Evolutionary conservation across 352 stramenopile species (phyloP), one percentile per base, ranked within the genome.

Genomic region (Globisporangium emineosum): DNA sequence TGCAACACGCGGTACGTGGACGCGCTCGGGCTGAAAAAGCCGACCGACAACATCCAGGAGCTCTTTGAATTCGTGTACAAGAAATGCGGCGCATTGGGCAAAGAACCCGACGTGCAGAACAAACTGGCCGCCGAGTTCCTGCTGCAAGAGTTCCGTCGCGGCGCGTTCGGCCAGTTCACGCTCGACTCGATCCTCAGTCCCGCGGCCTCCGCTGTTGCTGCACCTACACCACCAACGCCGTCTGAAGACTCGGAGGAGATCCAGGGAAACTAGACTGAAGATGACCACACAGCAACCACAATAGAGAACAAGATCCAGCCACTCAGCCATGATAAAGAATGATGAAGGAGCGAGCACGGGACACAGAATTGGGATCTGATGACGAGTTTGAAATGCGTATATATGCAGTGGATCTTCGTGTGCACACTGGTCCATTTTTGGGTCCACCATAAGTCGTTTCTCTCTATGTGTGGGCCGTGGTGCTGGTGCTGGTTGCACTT

Each of bases 121-220:
- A 68, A 73, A 33, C 69, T 93, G 4, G 87, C 87, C 3, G 86
- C 87, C 1, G 70, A 90, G 60, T 92, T 83, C 30, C 65, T 94
- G 25, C 69, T 95, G 54, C 74, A 79, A 17, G 79, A 93, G 65
- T 95, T 92, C 60, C 85, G 87, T 62, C 74, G 79, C 30, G 87
- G 87, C 49, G 74, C 78, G 0, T 92, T 94, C 60, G 87, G 87
- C 1, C 85, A 90, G 65, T 94, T 94, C 56, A 95, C 87, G n/a
- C 75, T 95, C 4, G 87, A 95, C 32, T 55, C 76, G 2, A 74
- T 94, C 21, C 52, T 58, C 52, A 45, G 29, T n/a, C 30, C 52
- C 17, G 52, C 30, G 2, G 30, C 30, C 25, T 1, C n/a, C 30
- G 19, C 30, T 15, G 37, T 43, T 10, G 5, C 19, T 19, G 9